Evolutionary conservation across 257 asterid genomes (phyloP).

Genomic region (Buddleja alternifolia): DNA sequence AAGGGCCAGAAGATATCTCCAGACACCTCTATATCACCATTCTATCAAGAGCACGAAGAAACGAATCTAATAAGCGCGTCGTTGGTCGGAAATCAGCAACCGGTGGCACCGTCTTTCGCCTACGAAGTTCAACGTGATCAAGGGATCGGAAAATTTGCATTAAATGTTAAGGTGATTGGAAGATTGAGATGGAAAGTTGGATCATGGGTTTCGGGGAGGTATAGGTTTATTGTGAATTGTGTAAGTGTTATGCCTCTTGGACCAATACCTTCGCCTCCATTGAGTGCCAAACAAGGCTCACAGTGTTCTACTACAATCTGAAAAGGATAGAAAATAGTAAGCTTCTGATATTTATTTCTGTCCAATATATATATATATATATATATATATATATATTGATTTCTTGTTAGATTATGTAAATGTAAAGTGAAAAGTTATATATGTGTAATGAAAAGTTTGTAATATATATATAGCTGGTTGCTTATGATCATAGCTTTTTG

Average conservation of each 20-base stretch:
- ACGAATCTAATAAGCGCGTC: slow-evolving; percentile 62
- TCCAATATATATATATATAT: not conserved
- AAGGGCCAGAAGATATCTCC: slow-evolving; percentile 71
- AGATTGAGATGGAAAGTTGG: slow-evolving; percentile 91
- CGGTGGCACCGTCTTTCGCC: slow-evolving; percentile 73
- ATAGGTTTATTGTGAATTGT: slow-evolving; percentile 73
- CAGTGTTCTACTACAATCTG: slow-evolving; percentile 76
- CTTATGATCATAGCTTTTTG: not conserved
- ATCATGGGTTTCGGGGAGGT: slow-evolving; percentile 88
- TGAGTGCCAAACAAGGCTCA: slow-evolving; percentile 60
- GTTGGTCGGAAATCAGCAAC: slow-evolving; percentile 60
- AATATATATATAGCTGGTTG: slow-evolving; percentile 3
- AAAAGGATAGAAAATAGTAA: slow-evolving; percentile 22
- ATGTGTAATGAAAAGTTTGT: slow-evolving; percentile 24
- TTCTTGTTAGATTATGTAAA: slow-evolving; percentile 16
- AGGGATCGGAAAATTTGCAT: slow-evolving; percentile 47
- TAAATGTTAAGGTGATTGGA: slow-evolving; percentile 64
- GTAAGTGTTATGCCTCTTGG: slow-evolving; percentile 69
- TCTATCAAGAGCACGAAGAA: slow-evolving; percentile 77
- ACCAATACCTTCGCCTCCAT: slow-evolving; percentile 60
- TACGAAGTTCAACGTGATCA: slow-evolving; percentile 68
- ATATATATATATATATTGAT: not conserved
- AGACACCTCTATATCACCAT: slow-evolving; percentile 62
- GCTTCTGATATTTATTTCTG: too few species aligned
- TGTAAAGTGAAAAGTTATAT: slow-evolving; percentile 24